A percentile compares a stretch with the other conserved stretches of the same genome.
These are phyloP conservation scores for Triticum monococcum DNA, from an alignment of 176 grass and related monocot genomes.

Conservation along the genomic window DNA sequence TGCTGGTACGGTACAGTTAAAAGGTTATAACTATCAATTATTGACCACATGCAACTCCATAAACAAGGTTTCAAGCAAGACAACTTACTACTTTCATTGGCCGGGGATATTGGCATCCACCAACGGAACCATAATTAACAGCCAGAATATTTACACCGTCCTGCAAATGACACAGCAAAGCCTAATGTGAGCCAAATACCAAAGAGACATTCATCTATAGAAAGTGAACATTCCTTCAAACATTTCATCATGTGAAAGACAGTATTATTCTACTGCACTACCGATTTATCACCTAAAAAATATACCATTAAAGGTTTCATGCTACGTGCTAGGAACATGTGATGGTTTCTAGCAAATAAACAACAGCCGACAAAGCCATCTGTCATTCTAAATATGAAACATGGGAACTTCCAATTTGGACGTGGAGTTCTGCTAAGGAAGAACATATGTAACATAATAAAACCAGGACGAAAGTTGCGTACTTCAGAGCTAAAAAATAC, in stretches of 20 bases:
- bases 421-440: background rate
- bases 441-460: background rate
- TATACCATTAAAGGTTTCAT: background rate
- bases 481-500: background rate
- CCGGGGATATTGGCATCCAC: conserved; percentile 76
- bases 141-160: conserved; percentile 91
- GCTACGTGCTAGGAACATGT: background rate
- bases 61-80: conserved; percentile 21
- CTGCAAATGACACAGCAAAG: conserved; percentile 45
- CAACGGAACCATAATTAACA: conserved; percentile 92
- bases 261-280: background rate
- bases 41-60: background rate
- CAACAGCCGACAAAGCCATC: background rate
- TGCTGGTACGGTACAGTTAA: background rate
- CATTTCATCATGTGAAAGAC: conserved; percentile 14
- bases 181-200: conserved; percentile 18
- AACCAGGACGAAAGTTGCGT: background rate
- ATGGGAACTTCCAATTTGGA: background rate
- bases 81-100: conserved; percentile 69
- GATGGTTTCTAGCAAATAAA: background rate
- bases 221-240: background rate
- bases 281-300: background rate
- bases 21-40: background rate
- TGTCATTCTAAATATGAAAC: background rate
- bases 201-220: background rate